Conservation (phyloP, 2,329 filamentous ascomycete genomes). For the Penicillium verrucosum region DNA sequence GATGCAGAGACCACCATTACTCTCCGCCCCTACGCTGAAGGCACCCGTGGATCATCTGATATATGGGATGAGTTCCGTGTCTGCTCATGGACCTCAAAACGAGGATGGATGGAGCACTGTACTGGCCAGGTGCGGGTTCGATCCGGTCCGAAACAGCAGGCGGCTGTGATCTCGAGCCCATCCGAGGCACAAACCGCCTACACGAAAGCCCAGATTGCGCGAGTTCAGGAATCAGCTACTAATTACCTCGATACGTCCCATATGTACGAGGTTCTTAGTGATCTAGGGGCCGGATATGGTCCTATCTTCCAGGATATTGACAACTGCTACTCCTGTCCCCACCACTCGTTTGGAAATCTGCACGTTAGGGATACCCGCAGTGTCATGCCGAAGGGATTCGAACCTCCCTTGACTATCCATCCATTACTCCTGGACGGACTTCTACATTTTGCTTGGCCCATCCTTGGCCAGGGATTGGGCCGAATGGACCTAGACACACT, state of each 20-base stretch:
- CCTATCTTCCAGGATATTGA: constrained; percentile 52
- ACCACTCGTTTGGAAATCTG: constrained; percentile 31
- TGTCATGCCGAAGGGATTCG: constrained; percentile 47
- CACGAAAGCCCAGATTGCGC: constrained; percentile 10
- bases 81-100: constrained; percentile 24
- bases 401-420: constrained; percentile 47
- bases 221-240: constrained; percentile 10
- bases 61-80: constrained; percentile 30
- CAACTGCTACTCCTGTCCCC: constrained; percentile 43
- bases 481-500: constrained; percentile 30
- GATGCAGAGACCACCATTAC: constrained; percentile 52
- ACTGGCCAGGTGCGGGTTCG: constrained; percentile 27
- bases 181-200: constrained; percentile 12
- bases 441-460: constrained; percentile 32
- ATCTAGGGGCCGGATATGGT: constrained; percentile 52
- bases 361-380: constrained; percentile 44
- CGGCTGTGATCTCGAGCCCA: constrained; percentile 15
- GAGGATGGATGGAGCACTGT: constrained; percentile 30
- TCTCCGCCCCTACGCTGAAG: constrained; percentile 40
- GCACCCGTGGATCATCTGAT: constrained; percentile 34
- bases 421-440: constrained; percentile 47
- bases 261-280: constrained; percentile 49
- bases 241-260: constrained; percentile 31
- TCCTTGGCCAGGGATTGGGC: constrained; percentile 32
- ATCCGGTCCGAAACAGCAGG: constrained; percentile 16